Evolutionary conservation across 805 yeast species (phyloP), one percentile per base, ranked within the genome.

Genomic region (Hanseniaspora singularis): DNA sequence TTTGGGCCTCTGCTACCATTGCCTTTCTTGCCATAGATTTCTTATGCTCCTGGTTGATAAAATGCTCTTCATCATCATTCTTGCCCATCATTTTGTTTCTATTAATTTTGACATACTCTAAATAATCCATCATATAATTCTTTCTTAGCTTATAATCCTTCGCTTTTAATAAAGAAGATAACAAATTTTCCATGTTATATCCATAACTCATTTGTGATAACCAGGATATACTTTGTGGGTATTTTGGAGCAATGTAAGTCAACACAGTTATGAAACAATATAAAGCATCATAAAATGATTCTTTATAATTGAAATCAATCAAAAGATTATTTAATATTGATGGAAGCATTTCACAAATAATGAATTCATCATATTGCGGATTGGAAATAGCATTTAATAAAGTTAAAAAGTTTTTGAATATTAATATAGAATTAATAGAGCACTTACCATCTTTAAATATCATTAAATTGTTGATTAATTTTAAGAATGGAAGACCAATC

Each of bases 281-380:
- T n/a, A 94, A 88, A 1, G 94, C 95, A 60, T 89, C 98, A 15
- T 80, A 74, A 53, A 88, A 94, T 0, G 92, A 82, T 56, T 89
- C 98, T 38, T 74, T 75, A 61, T 83, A 85, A 51, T 83, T 79
- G 48, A 77, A 80, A 55, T 84, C 92, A 40, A 73, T 67, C 42
- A 89, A 65, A 3, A 89, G 77, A 30, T 71, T 69, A 15, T 85
- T 57, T 46, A 89, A 69, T 0, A 92, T 69, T 53, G 81, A 81
- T 51, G 84, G 74, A 57, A 88, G 70, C 49, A 76, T 73, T 26
- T 76, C 76, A 16, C 57, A 50, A 27, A 69, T 64, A 41, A 68
- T 62, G 48, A 61, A 65, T 51, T 74, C 77, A 64, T 87, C 95
- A 39, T 88, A 89, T 52, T 77, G 81, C 16, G 76, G 79, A 55